Conservation (phyloP, 2,329 filamentous ascomycete genomes). For the Fusarium ambrosium region DNA sequence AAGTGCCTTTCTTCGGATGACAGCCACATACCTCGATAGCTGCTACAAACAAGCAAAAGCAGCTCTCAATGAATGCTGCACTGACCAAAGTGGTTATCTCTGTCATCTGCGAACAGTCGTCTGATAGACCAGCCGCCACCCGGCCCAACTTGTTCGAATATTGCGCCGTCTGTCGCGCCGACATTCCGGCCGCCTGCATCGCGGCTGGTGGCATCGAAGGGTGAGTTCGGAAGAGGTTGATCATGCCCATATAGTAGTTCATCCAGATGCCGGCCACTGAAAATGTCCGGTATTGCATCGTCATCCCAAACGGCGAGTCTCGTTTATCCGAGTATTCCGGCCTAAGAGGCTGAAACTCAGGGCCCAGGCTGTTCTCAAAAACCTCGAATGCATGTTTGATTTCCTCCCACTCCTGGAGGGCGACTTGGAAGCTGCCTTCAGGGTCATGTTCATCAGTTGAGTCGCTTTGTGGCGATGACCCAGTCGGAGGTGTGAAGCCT, state of each 20-base stretch:
- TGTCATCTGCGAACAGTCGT: conserved; percentile 64
- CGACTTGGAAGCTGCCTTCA: conserved; percentile 74
- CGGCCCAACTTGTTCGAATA: conserved; percentile 83
- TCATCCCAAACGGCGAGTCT: conserved; percentile 83
- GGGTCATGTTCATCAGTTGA: conserved; percentile 69
- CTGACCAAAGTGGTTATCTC: conserved; percentile 83
- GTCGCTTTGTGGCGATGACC: conserved; percentile 59
- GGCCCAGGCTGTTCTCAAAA: conserved; percentile 75
- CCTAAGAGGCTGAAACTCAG: conserved; percentile 81
- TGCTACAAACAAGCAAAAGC: conserved; percentile 88
- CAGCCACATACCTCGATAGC: conserved; percentile 73
- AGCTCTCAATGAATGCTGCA: conserved; percentile 84
- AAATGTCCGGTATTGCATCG: conserved; percentile 85
- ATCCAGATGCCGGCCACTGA: conserved; percentile 91
- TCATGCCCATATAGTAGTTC: conserved; percentile 86
- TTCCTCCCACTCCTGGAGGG: conserved; percentile 81
- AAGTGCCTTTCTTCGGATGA: neutral
- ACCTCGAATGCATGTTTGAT: conserved; percentile 79
- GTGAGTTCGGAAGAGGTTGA: conserved; percentile 85
- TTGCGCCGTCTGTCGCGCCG: conserved; percentile 77
- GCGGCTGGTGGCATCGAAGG: conserved; percentile 92
- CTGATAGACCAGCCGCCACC: conserved; percentile 80
- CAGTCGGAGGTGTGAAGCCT: conserved; percentile 67
- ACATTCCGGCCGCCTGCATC: conserved; percentile 86
- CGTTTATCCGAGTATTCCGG: conserved; percentile 73